Evolutionary conservation across 2,329 filamentous ascomycete species (phyloP).

Genomic region (Tolypocladium amazonense): DNA sequence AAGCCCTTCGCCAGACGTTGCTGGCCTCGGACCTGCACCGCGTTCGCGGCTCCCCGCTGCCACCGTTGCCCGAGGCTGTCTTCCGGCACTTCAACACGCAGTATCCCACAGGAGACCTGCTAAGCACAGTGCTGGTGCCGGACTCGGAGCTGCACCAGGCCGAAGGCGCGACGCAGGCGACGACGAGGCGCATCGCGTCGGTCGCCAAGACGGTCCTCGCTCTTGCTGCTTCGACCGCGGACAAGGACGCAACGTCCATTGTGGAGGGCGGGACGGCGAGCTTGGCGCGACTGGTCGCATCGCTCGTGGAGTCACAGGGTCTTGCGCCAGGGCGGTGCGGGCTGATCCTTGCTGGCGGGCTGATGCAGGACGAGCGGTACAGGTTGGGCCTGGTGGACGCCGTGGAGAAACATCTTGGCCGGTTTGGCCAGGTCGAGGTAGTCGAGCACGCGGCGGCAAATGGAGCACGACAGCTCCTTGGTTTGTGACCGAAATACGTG

Average conservation of each 20-base stretch:
- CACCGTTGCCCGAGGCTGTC: constrained; percentile 7
- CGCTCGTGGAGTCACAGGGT: constrained; percentile 6
- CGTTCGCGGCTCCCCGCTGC: not conserved
- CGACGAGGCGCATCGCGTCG: constrained; percentile 8
- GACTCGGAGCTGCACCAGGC: not conserved
- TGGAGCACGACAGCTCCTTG: constrained; percentile 4
- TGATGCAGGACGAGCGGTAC: constrained; percentile 10
- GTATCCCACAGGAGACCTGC: constrained; percentile 6
- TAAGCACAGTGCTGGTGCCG: constrained; percentile 10
- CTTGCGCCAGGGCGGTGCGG: constrained; percentile 6
- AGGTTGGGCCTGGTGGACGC: constrained; percentile 2
- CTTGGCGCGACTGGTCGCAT: constrained; percentile 6
- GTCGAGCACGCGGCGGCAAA: constrained; percentile 7
- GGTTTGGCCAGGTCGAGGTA: constrained; percentile 5
- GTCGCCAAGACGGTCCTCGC: constrained; percentile 9
- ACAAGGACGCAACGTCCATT: constrained; percentile 8
- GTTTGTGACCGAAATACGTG: not conserved
- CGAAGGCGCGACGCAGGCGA: constrained; percentile 1
- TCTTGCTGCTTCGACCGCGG: constrained; percentile 4
- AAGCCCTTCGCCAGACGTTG: constrained; percentile 22
- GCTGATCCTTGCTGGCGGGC: constrained; percentile 11
- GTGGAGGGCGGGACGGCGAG: constrained; percentile 7
- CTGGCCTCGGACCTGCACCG: constrained; percentile 14
- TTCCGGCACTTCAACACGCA: constrained; percentile 6
- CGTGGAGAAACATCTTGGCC: constrained; percentile 4